A percentile compares a stretch with the other conserved stretches of the same genome.
Evolutionary conservation across 805 yeast genomes (phyloP).

Genomic region (Yarrowia divulgata): DNA sequence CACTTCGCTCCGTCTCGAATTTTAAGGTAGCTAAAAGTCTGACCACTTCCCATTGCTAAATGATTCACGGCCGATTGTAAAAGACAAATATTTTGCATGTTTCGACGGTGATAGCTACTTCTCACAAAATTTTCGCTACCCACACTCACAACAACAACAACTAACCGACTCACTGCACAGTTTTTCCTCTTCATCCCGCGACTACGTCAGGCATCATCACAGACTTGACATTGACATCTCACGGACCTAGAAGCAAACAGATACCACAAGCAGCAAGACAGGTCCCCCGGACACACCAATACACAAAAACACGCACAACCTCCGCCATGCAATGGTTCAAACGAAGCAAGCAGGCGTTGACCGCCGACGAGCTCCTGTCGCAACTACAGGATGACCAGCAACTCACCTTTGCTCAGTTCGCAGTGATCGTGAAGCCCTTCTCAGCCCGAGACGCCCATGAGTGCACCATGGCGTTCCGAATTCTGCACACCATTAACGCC

Average conservation of each 20-base stretch:
- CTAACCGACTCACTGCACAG: slow-evolving; percentile 3
- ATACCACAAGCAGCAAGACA: slow-evolving; percentile 3
- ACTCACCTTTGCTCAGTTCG: slow-evolving; percentile 36
- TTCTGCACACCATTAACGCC: slow-evolving; percentile 43
- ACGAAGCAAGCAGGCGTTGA: slow-evolving; percentile 29
- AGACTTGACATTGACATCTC: slow-evolving; percentile 2
- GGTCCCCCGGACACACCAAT: not conserved
- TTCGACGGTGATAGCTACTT: slow-evolving; percentile 2
- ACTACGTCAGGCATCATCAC: not conserved
- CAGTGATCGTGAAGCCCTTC: slow-evolving; percentile 36
- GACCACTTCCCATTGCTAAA: slow-evolving; percentile 30
- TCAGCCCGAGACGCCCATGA: slow-evolving; percentile 37
- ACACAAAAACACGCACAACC: not conserved
- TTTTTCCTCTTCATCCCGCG: not conserved
- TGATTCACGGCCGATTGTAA: slow-evolving; percentile 5
- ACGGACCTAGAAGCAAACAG: not conserved
- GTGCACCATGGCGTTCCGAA: slow-evolving; percentile 43
- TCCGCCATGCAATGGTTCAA: slow-evolving; percentile 30
- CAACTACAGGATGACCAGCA: slow-evolving; percentile 39
- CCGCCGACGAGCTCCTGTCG: slow-evolving; percentile 33
- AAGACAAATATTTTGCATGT: slow-evolving; percentile 21
- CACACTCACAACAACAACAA: not conserved
- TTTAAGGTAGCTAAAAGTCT: slow-evolving; percentile 26
- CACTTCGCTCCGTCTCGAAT: slow-evolving; percentile 17
- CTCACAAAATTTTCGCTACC: slow-evolving; percentile 4